These are phyloP conservation scores for Mitragyna speciosa DNA, from an alignment of 257 asterid genomes.

Conservation along the genomic window DNA sequence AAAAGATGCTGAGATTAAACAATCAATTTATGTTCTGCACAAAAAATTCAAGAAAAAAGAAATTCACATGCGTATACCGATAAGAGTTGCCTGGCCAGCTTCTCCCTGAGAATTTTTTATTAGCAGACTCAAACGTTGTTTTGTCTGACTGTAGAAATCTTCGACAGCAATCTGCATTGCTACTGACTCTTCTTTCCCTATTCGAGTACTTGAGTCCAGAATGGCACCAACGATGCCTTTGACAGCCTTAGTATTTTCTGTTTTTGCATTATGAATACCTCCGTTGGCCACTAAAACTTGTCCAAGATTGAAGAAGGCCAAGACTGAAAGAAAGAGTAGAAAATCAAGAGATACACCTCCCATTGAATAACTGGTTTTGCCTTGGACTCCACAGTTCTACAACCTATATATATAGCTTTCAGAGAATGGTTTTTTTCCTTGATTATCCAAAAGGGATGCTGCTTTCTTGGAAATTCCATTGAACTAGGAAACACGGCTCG, in stretches of 20 bases:
- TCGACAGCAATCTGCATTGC: conserved; percentile 42
- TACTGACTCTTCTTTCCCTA: conserved; percentile 36
- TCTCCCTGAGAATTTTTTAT: conserved; percentile 25
- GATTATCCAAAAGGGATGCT: background rate
- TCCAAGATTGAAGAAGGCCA: background rate
- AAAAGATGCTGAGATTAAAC: background rate
- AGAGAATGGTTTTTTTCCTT: background rate
- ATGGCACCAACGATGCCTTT: conserved; percentile 31
- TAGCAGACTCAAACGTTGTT: conserved; percentile 13
- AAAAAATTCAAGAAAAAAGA: background rate
- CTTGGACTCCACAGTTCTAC: no score
- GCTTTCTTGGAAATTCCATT: background rate
- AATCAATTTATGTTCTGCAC: background rate
- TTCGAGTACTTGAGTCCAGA: conserved; percentile 28
- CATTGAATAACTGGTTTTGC: background rate
- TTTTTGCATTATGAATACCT: background rate
- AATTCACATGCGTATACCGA: conserved; percentile 26
- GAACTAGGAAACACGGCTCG: no score
- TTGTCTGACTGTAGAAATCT: conserved; percentile 16
- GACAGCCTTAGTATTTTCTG: background rate
- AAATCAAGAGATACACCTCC: background rate
- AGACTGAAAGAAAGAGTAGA: background rate
- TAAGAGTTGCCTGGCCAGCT: conserved; percentile 31
- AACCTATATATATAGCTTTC: no score
- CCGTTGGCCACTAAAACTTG: background rate